phyloP scores from a whole-genome alignment of 2,329 filamentous ascomycete species.

The Bipolaris cookei region DNA sequence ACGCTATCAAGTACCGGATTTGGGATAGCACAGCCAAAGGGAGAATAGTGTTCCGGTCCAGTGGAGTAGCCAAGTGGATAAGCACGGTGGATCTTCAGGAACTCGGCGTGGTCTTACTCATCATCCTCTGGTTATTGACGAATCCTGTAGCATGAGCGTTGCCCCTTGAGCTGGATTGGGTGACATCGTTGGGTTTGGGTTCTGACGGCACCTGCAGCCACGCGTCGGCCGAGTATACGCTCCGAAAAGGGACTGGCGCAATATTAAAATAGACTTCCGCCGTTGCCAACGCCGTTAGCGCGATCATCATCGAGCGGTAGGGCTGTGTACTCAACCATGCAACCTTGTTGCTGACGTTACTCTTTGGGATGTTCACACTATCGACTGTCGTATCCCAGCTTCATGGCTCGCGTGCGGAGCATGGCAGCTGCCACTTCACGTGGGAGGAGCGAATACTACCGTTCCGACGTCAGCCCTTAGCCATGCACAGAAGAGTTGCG shows the following conservation, averaged over 20 bases:
- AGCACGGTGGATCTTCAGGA: conserved; percentile 18
- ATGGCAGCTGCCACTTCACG: conserved; percentile 37
- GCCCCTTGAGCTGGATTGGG: conserved; percentile 2
- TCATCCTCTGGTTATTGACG: background rate
- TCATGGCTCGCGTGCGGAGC: conserved; percentile 30
- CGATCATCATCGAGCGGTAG: conserved; percentile 22
- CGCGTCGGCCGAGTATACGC: conserved; percentile 2
- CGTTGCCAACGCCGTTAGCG: conserved; percentile 20
- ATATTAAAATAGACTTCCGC: conserved; percentile 21
- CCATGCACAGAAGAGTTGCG: conserved; percentile 17
- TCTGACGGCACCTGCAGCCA: conserved; percentile 7
- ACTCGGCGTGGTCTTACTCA: conserved; percentile 9
- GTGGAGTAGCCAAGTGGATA: conserved; percentile 1
- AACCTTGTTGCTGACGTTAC: conserved; percentile 23
- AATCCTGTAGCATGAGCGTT: conserved; percentile 1
- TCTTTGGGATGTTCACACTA: conserved; percentile 35
- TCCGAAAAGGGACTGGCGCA: conserved; percentile 9
- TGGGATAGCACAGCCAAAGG: conserved; percentile 6
- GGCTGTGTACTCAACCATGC: conserved; percentile 29
- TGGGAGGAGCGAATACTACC: conserved; percentile 31
- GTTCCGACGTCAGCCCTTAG: conserved; percentile 35
- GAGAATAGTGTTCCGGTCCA: background rate
- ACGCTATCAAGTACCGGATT: conserved; percentile 25
- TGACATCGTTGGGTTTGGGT: conserved; percentile 2
- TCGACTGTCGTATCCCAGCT: conserved; percentile 44